These are phyloP conservation scores for Cenchrus fungigraminus DNA, from an alignment of 176 grass and related monocot species.

Conservation along the genomic window DNA sequence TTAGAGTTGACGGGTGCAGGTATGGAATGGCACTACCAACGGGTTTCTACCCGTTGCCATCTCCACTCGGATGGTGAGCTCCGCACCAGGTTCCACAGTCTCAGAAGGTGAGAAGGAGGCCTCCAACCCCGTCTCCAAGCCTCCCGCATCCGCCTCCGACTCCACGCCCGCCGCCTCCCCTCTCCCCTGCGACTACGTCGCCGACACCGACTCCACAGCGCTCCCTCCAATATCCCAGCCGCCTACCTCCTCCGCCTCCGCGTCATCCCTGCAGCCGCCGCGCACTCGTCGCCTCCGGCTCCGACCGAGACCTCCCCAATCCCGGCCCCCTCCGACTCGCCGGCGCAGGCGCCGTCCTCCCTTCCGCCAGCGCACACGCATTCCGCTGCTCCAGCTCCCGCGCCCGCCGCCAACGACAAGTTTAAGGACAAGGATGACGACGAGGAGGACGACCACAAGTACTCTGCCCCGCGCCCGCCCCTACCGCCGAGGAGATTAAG, in stretches of 20 bases:
- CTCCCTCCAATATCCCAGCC: slow-evolving; percentile 15
- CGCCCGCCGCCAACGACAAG: not conserved
- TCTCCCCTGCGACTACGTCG: not conserved
- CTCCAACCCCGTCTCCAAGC: too few species aligned
- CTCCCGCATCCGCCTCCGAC: too few species aligned
- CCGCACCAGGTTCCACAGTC: too few species aligned
- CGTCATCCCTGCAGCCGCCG: not conserved
- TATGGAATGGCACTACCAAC: too few species aligned
- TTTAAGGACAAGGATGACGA: not conserved
- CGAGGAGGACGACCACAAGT: not conserved
- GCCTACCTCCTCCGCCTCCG: not conserved
- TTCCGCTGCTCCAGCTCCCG: not conserved
- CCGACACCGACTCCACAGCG: not conserved
- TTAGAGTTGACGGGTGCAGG: too few species aligned
- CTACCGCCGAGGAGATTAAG: slow-evolving; percentile 27
- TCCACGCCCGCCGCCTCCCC: not conserved
- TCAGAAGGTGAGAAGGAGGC: too few species aligned
- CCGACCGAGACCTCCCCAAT: not conserved
- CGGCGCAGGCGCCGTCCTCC: not conserved
- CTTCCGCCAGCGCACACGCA: not conserved
- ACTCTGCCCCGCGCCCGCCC: slow-evolving; percentile 46
- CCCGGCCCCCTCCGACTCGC: not conserved
- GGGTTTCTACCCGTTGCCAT: too few species aligned
- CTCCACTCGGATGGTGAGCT: too few species aligned
- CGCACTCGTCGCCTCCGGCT: not conserved